Evolutionary conservation across 2,329 filamentous ascomycete species (phyloP).

Genomic region (Hypoxylon sp.): DNA sequence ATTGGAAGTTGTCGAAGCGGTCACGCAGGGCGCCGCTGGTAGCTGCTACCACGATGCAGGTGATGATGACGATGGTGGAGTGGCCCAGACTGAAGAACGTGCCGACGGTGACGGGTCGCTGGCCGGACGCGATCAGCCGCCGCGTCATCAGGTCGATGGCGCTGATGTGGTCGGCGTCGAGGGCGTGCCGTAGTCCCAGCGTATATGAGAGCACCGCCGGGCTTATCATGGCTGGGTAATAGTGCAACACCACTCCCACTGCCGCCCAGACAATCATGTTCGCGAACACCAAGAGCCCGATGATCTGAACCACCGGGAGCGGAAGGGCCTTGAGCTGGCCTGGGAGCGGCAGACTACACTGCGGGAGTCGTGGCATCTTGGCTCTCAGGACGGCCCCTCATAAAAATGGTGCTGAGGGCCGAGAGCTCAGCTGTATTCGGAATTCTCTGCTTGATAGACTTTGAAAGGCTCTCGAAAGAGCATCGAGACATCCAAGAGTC

Average conservation of each 20-base stretch:
- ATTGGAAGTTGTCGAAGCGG: slow-evolving; percentile 83
- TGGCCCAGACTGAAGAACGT: slow-evolving; percentile 96
- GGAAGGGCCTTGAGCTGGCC: slow-evolving; percentile 49
- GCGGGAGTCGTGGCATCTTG: slow-evolving; percentile 35
- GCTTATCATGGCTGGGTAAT: slow-evolving; percentile 74
- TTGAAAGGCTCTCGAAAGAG: background rate
- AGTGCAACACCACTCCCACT: slow-evolving; percentile 65
- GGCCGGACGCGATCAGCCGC: slow-evolving; percentile 85
- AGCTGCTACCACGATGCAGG: slow-evolving; percentile 90
- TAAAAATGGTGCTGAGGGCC: background rate
- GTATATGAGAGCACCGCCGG: slow-evolving; percentile 89
- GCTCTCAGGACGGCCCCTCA: background rate
- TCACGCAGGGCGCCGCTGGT: slow-evolving; percentile 86
- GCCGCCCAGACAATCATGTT: slow-evolving; percentile 69
- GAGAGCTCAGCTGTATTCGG: too few relatives aligned
- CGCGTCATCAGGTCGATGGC: slow-evolving; percentile 97
- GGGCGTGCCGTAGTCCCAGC: slow-evolving; percentile 90
- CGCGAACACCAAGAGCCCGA: slow-evolving; percentile 61
- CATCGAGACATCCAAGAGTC: background rate
- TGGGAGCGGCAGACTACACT: slow-evolving; percentile 37
- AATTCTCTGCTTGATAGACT: background rate
- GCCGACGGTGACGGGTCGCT: slow-evolving; percentile 89
- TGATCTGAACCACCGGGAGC: slow-evolving; percentile 59
- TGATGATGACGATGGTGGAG: slow-evolving; percentile 91
- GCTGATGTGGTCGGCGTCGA: slow-evolving; percentile 90